phyloP scores from a whole-genome alignment of 1,284 basidiomycete species.

The Lentinula novae-zelandiae region DNA sequence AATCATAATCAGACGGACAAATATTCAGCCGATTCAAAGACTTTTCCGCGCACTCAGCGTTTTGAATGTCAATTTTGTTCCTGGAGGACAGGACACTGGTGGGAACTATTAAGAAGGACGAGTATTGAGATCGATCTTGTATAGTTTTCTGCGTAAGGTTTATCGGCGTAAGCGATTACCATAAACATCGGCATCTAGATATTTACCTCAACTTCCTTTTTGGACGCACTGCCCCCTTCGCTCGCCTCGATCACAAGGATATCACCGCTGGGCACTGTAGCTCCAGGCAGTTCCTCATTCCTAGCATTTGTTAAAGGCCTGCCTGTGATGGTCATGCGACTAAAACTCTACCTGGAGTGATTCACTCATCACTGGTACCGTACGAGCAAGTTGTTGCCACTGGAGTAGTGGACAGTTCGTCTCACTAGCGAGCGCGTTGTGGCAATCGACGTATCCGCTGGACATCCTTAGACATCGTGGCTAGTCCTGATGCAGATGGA shows the following conservation, averaged over 20 bases:
- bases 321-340: not conserved
- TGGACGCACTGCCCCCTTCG: not conserved
- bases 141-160: not conserved
- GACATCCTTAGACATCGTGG: not conserved
- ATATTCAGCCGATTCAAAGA: not conserved
- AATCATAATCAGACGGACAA: not conserved
- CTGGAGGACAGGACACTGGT: not conserved
- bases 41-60: constrained; percentile 3
- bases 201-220: not conserved
- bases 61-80: constrained; percentile 4
- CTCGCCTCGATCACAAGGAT: not conserved
- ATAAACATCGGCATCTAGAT: not conserved
- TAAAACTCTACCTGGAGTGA: not conserved
- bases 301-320: not conserved
- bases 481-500: not conserved
- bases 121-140: not conserved
- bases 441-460: not conserved
- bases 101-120: not conserved
- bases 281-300: not conserved
- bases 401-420: not conserved
- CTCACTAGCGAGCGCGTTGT: not conserved
- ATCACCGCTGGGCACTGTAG: not conserved
- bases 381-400: not conserved
- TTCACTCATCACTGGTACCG: too few species aligned
- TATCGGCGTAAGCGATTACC: not conserved